Evolutionary conservation across 2,329 filamentous ascomycete species (phyloP).

Genomic region (Fusarium nodosum): DNA sequence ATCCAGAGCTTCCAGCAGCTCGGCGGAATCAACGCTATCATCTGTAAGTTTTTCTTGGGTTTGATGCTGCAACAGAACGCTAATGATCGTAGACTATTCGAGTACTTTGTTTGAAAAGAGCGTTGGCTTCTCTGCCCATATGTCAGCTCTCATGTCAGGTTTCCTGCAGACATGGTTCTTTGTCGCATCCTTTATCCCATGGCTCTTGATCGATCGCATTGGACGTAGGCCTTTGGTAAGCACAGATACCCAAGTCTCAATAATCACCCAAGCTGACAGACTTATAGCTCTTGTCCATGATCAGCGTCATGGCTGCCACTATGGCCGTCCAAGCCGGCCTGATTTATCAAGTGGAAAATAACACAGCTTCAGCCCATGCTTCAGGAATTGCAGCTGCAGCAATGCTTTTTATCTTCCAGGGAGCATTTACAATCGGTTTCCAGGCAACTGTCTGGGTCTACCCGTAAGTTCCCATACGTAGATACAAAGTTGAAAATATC

Average conservation of each 20-base stretch:
- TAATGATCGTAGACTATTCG: constrained; percentile 55
- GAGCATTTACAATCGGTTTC: constrained; percentile 57
- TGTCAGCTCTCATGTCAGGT: constrained; percentile 66
- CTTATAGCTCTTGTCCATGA: constrained; percentile 55
- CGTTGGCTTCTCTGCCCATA: constrained; percentile 57
- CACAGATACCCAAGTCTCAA: rapidly evolving
- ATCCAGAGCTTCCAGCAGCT: constrained; percentile 57
- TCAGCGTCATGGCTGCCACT: constrained; percentile 57
- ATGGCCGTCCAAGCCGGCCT: constrained; percentile 59
- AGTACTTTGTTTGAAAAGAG: constrained; percentile 62
- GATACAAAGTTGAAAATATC: too few relatives aligned
- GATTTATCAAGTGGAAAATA: constrained; percentile 57
- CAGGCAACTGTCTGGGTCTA: constrained; percentile 56
- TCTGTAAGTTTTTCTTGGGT: constrained; percentile 50
- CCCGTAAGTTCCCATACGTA: constrained; percentile 22
- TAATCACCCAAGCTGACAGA: not conserved
- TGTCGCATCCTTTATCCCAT: constrained; percentile 56
- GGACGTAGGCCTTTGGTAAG: constrained; percentile 38
- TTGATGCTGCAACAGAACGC: rapidly evolving
- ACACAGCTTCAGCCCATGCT: constrained; percentile 50
- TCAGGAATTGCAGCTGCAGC: constrained; percentile 57
- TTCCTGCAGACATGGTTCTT: constrained; percentile 64
- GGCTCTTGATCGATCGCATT: constrained; percentile 40
- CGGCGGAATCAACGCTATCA: constrained; percentile 64
- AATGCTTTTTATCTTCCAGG: constrained; percentile 59